Conservation (phyloP, 2,329 filamentous ascomycete species). For the Chaetomiaceae sp. region DNA sequence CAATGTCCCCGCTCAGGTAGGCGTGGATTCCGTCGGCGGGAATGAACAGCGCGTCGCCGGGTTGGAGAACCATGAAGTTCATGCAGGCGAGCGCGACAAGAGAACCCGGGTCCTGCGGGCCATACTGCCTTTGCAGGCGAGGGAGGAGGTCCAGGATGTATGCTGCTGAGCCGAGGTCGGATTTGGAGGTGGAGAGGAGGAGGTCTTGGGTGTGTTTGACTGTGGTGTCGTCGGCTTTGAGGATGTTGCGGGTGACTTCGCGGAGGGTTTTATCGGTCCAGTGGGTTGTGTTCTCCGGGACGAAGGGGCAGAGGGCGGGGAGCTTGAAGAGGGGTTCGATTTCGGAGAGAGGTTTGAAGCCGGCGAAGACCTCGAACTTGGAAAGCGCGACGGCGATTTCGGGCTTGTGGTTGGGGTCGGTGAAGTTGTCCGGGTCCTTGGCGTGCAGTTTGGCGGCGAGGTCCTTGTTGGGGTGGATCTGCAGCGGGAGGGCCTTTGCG, state of each 20-base stretch:
- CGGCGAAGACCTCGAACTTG: slow-evolving; percentile 71
- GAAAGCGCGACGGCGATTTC: slow-evolving; percentile 71
- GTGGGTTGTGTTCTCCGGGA: slow-evolving; percentile 38
- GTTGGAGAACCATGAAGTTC: slow-evolving; percentile 65
- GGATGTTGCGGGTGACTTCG: slow-evolving; percentile 50
- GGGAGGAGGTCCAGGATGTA: slow-evolving; percentile 63
- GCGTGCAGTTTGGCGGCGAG: slow-evolving; percentile 61
- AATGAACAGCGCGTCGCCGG: slow-evolving; percentile 65
- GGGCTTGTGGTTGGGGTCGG: slow-evolving; percentile 73
- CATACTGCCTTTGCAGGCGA: slow-evolving; percentile 61
- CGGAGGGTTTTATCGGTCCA: slow-evolving; percentile 58
- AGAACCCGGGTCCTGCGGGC: slow-evolving; percentile 58
- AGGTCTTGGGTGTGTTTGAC: slow-evolving; percentile 50
- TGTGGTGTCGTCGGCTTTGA: slow-evolving; percentile 48
- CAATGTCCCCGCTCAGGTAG: slow-evolving; percentile 67
- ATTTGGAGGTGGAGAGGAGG: slow-evolving; percentile 44
- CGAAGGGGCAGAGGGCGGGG: slow-evolving; percentile 49
- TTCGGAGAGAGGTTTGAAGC: slow-evolving; percentile 62
- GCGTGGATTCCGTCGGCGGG: slow-evolving; percentile 71
- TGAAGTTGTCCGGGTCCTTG: slow-evolving; percentile 60
- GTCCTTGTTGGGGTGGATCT: slow-evolving; percentile 69
- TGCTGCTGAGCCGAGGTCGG: slow-evolving; percentile 44
- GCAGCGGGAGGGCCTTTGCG: slow-evolving; percentile 67
- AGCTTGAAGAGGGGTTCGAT: slow-evolving; percentile 56
- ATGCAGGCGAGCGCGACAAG: slow-evolving; percentile 68